These are phyloP conservation scores for Mucor mucedo DNA, from an alignment of 371 early-diverging fungal species.

Conservation along the genomic window DNA sequence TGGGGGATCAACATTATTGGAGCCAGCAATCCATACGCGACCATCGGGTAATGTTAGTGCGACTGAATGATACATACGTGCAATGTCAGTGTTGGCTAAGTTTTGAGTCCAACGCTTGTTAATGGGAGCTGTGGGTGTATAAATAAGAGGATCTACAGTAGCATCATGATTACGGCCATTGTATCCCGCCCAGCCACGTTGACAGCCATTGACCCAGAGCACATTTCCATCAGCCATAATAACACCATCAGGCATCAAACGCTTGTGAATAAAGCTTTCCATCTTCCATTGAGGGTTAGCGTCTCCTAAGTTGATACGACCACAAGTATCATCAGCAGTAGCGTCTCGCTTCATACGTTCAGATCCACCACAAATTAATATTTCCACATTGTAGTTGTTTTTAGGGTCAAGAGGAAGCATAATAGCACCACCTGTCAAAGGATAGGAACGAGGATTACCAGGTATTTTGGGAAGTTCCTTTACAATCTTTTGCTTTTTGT, in stretches of 20 bases:
- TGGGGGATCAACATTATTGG: conserved; percentile 52
- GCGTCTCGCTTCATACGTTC: conserved; percentile 45
- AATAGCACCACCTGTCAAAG: conserved; percentile 61
- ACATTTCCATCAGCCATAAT: conserved; percentile 65
- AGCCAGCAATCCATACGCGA: conserved; percentile 59
- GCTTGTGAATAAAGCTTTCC: conserved; percentile 60
- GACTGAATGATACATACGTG: conserved; percentile 74
- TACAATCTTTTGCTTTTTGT: conserved; percentile 53
- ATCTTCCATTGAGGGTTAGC: conserved; percentile 63
- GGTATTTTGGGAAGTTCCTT: conserved; percentile 61
- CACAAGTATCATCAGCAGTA: conserved; percentile 56
- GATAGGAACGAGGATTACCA: conserved; percentile 66
- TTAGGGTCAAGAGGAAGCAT: conserved; percentile 68
- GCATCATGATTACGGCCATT: conserved; percentile 58
- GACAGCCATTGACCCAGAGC: conserved; percentile 67
- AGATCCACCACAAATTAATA: conserved; percentile 69
- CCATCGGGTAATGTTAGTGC: conserved; percentile 68
- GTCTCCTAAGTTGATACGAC: conserved; percentile 60
- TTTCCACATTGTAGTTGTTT: conserved; percentile 63
- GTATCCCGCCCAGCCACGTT: conserved; percentile 67
- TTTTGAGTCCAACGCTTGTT: conserved; percentile 58
- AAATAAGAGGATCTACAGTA: conserved; percentile 62
- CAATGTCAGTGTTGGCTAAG: conserved; percentile 59
- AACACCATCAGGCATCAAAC: conserved; percentile 70
- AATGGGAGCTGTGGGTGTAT: conserved; percentile 52